These are phyloP conservation scores for Fraxinus velutina DNA, from an alignment of 305 asterid species.

Conservation along the genomic window DNA sequence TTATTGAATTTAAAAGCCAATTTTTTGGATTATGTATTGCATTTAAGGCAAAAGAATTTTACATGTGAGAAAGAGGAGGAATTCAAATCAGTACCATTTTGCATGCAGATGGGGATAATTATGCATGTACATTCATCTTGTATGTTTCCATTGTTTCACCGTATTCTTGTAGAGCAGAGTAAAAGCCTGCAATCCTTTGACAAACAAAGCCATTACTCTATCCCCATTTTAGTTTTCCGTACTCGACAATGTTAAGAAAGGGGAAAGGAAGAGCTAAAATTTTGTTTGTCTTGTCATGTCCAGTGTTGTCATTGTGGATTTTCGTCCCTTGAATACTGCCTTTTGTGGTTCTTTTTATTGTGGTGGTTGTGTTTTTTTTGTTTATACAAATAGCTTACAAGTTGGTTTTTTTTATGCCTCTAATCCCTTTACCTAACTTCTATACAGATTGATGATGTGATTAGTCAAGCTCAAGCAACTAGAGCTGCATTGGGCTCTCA, in stretches of 20 bases:
- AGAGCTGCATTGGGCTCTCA: constrained; percentile 77
- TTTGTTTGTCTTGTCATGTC: neutral
- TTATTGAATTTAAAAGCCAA: neutral
- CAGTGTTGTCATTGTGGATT: neutral
- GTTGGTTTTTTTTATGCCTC: neutral
- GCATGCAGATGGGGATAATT: neutral
- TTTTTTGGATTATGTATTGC: neutral
- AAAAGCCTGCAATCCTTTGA: neutral
- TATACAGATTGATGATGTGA: constrained; percentile 82
- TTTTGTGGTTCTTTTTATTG: neutral
- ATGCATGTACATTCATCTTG: neutral
- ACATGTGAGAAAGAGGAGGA: neutral
- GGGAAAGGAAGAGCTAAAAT: neutral
- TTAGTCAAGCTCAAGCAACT: constrained; percentile 94
- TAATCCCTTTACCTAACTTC: neutral
- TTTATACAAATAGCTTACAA: neutral
- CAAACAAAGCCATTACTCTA: neutral
- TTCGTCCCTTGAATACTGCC: neutral
- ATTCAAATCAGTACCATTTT: neutral
- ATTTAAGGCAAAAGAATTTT: neutral
- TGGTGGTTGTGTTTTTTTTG: neutral
- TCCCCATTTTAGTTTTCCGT: neutral
- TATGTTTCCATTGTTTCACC: neutral
- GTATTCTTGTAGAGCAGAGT: neutral
- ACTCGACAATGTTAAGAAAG: neutral